Evolutionary conservation across 768 basidiomycete species (phyloP).

Genomic region (Trametes elegans): DNA sequence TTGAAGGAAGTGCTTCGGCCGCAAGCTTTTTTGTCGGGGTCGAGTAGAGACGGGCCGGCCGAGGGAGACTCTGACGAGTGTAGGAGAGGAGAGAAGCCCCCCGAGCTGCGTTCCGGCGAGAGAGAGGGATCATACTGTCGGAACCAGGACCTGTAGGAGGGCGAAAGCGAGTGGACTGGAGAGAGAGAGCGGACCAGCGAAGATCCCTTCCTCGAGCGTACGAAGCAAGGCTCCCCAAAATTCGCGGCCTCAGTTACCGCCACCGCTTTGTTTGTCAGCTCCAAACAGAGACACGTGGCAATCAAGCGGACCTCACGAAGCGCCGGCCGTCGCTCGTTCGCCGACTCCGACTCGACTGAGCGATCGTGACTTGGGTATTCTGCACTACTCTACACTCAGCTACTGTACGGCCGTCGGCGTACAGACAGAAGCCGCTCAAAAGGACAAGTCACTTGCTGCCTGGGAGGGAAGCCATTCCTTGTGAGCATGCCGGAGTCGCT

Average conservation of each 20-base stretch:
- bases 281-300: conserved; percentile 12
- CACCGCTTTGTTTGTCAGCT: conserved; percentile 6
- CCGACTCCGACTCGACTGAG: too few relatives aligned
- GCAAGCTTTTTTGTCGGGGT: conserved; percentile 55
- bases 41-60: conserved; percentile 70
- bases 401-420: too few relatives aligned
- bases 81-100: conserved; percentile 51
- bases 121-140: conserved; percentile 34
- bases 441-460: too few relatives aligned
- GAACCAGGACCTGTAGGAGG: neutral
- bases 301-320: too few relatives aligned
- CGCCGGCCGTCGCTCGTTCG: too few relatives aligned
- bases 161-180: neutral
- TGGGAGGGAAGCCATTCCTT: too few relatives aligned
- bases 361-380: too few relatives aligned
- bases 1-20: conserved; percentile 50
- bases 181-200: conserved; percentile 15
- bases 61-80: conserved; percentile 63
- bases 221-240: neutral
- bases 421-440: too few relatives aligned
- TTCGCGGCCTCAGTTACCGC: conserved; percentile 1
- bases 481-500: too few relatives aligned
- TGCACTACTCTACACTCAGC: too few relatives aligned
- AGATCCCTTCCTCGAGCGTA: conserved; percentile 7
- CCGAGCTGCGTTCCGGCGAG: conserved; percentile 23